Conservation (phyloP, 2,329 filamentous ascomycete species). For the Pseudogymnoascus sp. region DNA sequence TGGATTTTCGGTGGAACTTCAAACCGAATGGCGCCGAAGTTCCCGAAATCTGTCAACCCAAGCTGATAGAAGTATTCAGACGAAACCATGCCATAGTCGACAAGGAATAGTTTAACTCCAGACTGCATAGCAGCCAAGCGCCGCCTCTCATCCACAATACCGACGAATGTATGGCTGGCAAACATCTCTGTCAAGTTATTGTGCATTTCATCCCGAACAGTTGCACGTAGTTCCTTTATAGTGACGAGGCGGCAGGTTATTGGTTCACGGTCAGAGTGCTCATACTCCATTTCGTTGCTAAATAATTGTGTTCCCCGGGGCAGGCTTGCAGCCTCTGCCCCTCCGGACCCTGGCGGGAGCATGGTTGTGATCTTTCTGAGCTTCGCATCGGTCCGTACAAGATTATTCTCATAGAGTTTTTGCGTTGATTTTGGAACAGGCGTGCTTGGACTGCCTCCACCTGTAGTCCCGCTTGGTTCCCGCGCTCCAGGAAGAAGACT, state of each 20-base stretch:
- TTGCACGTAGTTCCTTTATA: conserved; percentile 72
- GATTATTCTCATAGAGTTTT: conserved; percentile 71
- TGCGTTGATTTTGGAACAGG: conserved; percentile 30
- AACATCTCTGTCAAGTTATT: conserved; percentile 80
- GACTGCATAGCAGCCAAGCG: conserved; percentile 89
- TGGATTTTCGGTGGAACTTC: conserved; percentile 63
- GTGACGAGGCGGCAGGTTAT: conserved; percentile 70
- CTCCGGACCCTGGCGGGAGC: conserved; percentile 52
- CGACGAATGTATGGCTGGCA: conserved; percentile 83
- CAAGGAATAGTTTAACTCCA: conserved; percentile 81
- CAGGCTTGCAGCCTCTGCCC: conserved; percentile 20
- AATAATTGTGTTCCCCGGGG: conserved; percentile 20
- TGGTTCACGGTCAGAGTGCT: conserved; percentile 59
- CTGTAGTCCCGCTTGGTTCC: conserved; percentile 26
- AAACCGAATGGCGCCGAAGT: conserved; percentile 80
- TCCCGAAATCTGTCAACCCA: conserved; percentile 89
- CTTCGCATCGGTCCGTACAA: conserved; percentile 82
- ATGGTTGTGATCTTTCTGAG: conserved; percentile 94
- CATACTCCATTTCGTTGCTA: conserved; percentile 57
- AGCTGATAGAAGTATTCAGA: conserved; percentile 95
- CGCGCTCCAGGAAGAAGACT: conserved; percentile 68
- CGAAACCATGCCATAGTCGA: conserved; percentile 83
- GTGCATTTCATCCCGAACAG: conserved; percentile 75
- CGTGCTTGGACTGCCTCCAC: conserved; percentile 14
- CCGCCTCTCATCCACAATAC: conserved; percentile 77